Conservation (phyloP, 1,139 yeast genomes). For the Yamadazyma diddensiae region DNA sequence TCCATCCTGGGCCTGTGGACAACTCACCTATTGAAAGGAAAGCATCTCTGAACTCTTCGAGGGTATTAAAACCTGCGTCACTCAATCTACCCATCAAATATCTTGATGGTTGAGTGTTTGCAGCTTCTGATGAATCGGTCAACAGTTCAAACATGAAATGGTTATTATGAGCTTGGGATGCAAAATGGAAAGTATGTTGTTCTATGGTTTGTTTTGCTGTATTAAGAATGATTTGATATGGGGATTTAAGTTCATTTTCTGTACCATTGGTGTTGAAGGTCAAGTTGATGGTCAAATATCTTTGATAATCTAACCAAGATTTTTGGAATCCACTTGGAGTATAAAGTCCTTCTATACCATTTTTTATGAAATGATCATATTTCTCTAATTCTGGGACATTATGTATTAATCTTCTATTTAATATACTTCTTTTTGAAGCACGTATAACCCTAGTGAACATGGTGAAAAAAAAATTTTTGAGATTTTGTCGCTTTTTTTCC, state of each 20-base stretch:
- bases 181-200: slow-evolving; percentile 76
- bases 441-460: slow-evolving; percentile 9
- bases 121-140: slow-evolving; percentile 28
- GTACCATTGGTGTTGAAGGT: slow-evolving; percentile 78
- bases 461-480: background rate
- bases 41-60: slow-evolving; percentile 54
- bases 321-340: slow-evolving; percentile 63
- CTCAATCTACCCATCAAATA: slow-evolving; percentile 42
- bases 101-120: slow-evolving; percentile 46
- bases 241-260: slow-evolving; percentile 71
- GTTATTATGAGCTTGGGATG: slow-evolving; percentile 91
- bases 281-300: slow-evolving; percentile 61
- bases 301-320: slow-evolving; percentile 84
- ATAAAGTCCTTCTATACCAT: slow-evolving; percentile 73
- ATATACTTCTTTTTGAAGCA: slow-evolving; percentile 5
- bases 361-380: slow-evolving; percentile 31
- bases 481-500: slow-evolving; percentile 1
- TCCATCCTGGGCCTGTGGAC: slow-evolving; percentile 77
- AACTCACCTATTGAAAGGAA: slow-evolving; percentile 56
- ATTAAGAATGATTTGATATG: slow-evolving; percentile 72
- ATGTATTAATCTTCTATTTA: slow-evolving; percentile 45
- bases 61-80: slow-evolving; percentile 33
- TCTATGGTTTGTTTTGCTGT: slow-evolving; percentile 69
- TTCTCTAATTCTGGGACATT: slow-evolving; percentile 59
- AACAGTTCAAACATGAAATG: slow-evolving; percentile 83